Evolutionary conservation across 2,329 filamentous ascomycete genomes (phyloP).

Genomic region (Coniochaeta sp.): DNA sequence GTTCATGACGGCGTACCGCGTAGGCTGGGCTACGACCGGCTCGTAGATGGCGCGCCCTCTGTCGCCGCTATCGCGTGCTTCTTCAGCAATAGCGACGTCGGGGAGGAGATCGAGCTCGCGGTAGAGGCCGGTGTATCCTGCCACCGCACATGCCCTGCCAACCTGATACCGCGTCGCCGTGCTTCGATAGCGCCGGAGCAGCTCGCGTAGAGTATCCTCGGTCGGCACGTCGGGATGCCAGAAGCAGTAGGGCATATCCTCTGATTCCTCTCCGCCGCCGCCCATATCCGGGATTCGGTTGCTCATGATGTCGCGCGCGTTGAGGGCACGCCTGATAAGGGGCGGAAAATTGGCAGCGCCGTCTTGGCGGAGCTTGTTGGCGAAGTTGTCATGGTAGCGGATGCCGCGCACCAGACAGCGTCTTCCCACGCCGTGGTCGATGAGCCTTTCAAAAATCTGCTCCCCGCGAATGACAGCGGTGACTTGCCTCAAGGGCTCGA

Average conservation of each 20-base stretch:
- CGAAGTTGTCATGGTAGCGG: slow-evolving; percentile 1
- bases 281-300: slow-evolving; percentile 4
- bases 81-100: slow-evolving; percentile 7
- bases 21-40: slow-evolving; percentile 19
- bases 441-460: no score
- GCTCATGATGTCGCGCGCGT: slow-evolving; percentile 11
- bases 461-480: no score
- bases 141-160: slow-evolving; percentile 29
- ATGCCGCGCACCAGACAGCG: not conserved
- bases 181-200: slow-evolving; percentile 22
- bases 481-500: no score
- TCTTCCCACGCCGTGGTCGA: not conserved
- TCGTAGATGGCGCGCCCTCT: slow-evolving; percentile 16
- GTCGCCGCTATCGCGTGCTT: slow-evolving; percentile 5
- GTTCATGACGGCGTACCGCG: slow-evolving; percentile 24
- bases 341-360: not conserved
- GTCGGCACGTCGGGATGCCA: slow-evolving; percentile 8
- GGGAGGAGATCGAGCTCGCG: slow-evolving; percentile 8
- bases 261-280: no score
- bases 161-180: slow-evolving; percentile 25
- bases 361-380: not conserved
- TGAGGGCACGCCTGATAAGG: no score
- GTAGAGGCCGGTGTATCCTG: slow-evolving; percentile 26
- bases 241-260: slow-evolving; percentile 8
- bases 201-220: slow-evolving; percentile 25